Percentiles rank a stretch among this genome's conserved stretches.
Conservation (phyloP, 1,284 basidiomycete species). For the Ganoderma lingzhi region DNA sequence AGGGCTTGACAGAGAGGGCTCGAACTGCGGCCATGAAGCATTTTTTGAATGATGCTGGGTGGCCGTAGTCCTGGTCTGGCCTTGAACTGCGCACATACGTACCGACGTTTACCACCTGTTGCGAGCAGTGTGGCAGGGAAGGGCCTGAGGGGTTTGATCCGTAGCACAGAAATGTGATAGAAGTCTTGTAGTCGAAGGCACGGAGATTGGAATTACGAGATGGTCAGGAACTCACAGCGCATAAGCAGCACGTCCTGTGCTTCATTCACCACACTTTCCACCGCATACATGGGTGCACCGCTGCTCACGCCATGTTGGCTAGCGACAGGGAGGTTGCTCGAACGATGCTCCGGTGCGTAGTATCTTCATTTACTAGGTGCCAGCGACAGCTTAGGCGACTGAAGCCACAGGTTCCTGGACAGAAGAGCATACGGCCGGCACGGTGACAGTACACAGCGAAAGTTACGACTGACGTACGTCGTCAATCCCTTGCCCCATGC, state of each 20-base stretch:
- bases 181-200: constrained; percentile 1
- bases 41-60: neutral
- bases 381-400: neutral
- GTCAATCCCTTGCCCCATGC: neutral
- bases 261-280: neutral
- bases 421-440: neutral
- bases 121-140: neutral
- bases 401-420: neutral
- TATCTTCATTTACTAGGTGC: neutral
- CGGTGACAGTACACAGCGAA: neutral
- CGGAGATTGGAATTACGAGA: neutral
- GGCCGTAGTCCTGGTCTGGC: neutral
- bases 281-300: neutral
- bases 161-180: constrained; percentile 5
- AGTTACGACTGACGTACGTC: neutral
- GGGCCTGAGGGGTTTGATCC: constrained; percentile 4
- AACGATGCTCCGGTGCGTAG: constrained; percentile 7
- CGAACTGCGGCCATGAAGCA: neutral
- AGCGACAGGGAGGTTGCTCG: neutral
- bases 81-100: neutral
- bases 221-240: constrained; percentile 1
- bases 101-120: neutral
- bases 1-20: neutral
- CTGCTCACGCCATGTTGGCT: neutral
- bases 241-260: neutral